A percentile compares a stretch with the other conserved stretches of the same genome.
These are phyloP conservation scores for Toxoplasma gondii DNA, from an alignment of 169 alveolate species.

Conservation along the genomic window DNA sequence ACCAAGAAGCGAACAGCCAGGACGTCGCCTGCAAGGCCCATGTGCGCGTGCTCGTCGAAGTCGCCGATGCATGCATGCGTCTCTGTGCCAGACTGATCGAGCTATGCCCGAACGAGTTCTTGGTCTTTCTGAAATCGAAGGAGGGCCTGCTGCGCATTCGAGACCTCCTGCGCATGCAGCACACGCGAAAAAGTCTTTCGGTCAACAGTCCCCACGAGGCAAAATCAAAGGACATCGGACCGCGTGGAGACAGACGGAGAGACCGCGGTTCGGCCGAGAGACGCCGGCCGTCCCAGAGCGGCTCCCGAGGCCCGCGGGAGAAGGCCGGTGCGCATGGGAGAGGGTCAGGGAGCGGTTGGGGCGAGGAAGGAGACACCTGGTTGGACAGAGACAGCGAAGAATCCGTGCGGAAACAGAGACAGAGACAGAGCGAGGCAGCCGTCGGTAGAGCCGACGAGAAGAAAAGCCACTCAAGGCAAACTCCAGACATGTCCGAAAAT, in stretches of 20 bases:
- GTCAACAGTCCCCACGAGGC: background rate
- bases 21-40: background rate
- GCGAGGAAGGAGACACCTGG: background rate
- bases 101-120: background rate
- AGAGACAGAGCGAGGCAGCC: background rate
- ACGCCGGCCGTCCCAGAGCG: background rate
- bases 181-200: background rate
- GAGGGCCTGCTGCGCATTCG: conserved; percentile 8
- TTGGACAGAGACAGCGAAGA: background rate
- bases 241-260: background rate
- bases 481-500: background rate
- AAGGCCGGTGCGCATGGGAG: background rate
- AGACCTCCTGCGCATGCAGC: background rate
- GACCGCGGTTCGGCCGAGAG: background rate
- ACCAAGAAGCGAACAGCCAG: background rate
- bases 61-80: background rate
- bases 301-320: background rate
- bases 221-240: background rate
- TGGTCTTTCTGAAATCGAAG: background rate
- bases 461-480: background rate
- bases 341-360: background rate
- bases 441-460: background rate
- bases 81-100: background rate
- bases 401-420: background rate
- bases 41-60: background rate